A percentile compares a stretch with the other conserved stretches of the same genome.
phyloP scores from a whole-genome alignment of 2,329 filamentous ascomycete genomes.

The Penicillium sp. region DNA sequence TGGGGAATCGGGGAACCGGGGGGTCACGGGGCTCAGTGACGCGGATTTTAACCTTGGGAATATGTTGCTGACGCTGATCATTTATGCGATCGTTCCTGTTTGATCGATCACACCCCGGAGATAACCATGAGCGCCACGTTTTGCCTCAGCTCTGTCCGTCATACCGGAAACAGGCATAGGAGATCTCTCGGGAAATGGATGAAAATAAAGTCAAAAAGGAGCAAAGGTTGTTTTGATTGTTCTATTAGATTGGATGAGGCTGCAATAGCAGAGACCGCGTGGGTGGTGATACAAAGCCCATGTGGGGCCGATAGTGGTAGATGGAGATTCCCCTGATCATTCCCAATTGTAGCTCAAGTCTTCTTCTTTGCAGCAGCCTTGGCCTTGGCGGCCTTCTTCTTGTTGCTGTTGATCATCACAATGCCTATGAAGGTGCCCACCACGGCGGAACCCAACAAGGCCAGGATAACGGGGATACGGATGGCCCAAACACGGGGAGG shows the following conservation, averaged over 20 bases:
- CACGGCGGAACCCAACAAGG: constrained; percentile 86
- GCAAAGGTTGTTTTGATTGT: background rate
- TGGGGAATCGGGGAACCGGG: background rate
- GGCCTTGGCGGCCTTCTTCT: constrained; percentile 94
- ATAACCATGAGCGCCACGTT: background rate
- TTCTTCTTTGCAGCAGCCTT: constrained; percentile 85
- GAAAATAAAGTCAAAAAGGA: background rate
- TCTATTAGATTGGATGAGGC: constrained; percentile 3
- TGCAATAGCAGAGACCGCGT: background rate
- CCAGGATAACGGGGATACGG: constrained; percentile 94
- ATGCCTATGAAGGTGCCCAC: constrained; percentile 94
- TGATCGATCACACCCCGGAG: background rate
- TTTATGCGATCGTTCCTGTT: background rate
- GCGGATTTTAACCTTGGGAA: background rate
- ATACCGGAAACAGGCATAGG: background rate
- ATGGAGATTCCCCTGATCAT: constrained; percentile 2
- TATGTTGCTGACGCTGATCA: constrained; percentile 1
- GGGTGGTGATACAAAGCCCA: constrained; percentile 12
- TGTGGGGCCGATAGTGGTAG: background rate
- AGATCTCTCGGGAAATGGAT: background rate
- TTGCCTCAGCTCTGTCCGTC: background rate
- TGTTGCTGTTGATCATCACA: constrained; percentile 98
- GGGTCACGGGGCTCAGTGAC: constrained; percentile 5
- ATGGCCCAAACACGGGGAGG: constrained; percentile 98
- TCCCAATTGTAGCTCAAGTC: constrained; percentile 53